Conservation (phyloP, 306 rosid genomes). For the Sindora glabra region DNA sequence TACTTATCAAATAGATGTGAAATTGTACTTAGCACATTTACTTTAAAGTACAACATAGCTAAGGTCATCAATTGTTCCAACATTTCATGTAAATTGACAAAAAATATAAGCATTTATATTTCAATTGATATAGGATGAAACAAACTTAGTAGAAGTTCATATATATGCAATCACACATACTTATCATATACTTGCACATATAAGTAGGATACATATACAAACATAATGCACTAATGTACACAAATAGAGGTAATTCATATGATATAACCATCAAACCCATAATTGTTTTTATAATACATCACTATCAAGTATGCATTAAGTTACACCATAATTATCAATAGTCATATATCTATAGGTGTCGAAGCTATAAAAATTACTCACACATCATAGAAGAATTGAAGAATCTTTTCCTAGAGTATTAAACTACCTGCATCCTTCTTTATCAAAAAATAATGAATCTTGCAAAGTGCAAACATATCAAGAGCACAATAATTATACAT, state of each 20-base stretch:
- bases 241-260: background rate
- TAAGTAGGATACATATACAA: background rate
- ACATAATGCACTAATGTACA: background rate
- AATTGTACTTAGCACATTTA: constrained; percentile 63
- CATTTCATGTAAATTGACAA: constrained; percentile 58
- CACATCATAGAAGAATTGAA: constrained; percentile 1
- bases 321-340: constrained; percentile 1
- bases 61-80: constrained; percentile 74
- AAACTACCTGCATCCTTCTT: no score
- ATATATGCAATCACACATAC: background rate
- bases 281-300: no score
- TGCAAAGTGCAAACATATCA: no score
- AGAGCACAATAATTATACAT: no score
- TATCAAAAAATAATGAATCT: no score
- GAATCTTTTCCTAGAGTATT: no score
- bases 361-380: background rate
- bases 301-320: background rate
- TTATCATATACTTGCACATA: background rate
- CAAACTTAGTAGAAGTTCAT: constrained; percentile 2
- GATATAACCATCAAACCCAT: no score
- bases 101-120: constrained; percentile 5
- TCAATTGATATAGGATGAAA: background rate
- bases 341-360: constrained; percentile 1
- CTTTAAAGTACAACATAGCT: constrained; percentile 71
- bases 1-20: constrained; percentile 72